These are phyloP conservation scores for Mortierella sp. DNA, from an alignment of 371 early-diverging fungal genomes.

Conservation along the genomic window DNA sequence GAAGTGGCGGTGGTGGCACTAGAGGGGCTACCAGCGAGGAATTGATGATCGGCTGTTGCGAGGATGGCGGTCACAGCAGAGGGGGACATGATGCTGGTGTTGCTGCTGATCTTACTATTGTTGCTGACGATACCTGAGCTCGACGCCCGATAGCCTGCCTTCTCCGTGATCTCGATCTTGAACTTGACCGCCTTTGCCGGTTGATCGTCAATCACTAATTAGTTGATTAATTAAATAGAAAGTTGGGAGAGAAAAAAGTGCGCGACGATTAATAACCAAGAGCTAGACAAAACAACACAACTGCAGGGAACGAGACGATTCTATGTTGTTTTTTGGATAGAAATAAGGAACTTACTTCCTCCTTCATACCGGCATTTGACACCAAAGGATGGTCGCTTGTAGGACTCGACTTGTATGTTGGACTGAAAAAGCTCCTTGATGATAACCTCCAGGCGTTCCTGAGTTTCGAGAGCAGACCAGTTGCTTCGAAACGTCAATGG, in stretches of 20 bases:
- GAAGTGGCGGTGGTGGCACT: no score
- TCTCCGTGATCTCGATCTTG: constrained; percentile 62
- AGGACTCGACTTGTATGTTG: constrained; percentile 25
- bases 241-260: background rate
- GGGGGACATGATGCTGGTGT: constrained; percentile 22
- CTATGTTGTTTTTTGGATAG: background rate
- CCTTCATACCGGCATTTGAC: constrained; percentile 66
- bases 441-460: constrained; percentile 42
- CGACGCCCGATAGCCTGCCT: constrained; percentile 14
- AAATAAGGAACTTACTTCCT: constrained; percentile 27
- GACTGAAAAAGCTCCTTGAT: constrained; percentile 25
- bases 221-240: background rate
- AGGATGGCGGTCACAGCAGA: constrained; percentile 38
- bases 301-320: no score
- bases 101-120: constrained; percentile 17
- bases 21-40: background rate
- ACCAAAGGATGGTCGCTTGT: constrained; percentile 42
- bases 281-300: background rate
- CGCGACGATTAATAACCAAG: background rate
- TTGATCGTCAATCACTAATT: constrained; percentile 31
- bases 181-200: constrained; percentile 63
- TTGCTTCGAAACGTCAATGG: constrained; percentile 40
- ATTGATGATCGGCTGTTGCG: constrained; percentile 29
- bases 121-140: constrained; percentile 24
- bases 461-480: constrained; percentile 47